Evolutionary conservation across 129 eudicot species (phyloP), one percentile per base, ranked within the genome.

Genomic region (Calendula officinalis): DNA sequence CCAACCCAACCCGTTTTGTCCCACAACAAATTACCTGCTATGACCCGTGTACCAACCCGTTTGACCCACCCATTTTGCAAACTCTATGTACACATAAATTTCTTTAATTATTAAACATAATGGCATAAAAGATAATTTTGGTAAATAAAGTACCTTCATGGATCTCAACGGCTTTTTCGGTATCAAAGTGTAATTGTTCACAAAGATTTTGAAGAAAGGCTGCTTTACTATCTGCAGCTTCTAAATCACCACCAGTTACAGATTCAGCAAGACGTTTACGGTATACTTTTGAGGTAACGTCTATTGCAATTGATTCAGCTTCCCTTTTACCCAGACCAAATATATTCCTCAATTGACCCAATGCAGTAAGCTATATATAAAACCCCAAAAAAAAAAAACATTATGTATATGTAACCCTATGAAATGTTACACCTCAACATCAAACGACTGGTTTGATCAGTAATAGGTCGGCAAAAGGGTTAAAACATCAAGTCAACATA

Each of bases 261-360:
- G 99, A 83, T 62, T 89, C 92, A 22, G 86, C 79, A 49, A 94
- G 84, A 12, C 88, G 88, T 65, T 79, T 89, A 51, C 97, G 91
- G 59, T 94, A 94, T 36, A 75, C 84, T 61, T 88, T 90, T 10
- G 94, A 66, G 57, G 99, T 86, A 34, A 86, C 86, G 27, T 94
- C 99, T 15, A 89, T 22, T 7, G 82, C 46, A 47, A 94, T 84
- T 37, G 87, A 67, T 72, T 94, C 99, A 6, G 97, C 84, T 76
- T 94, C 99, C 57, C 82, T 80, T 80, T 76, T 86, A 56, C 99
- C 99, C 54, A 94, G 73, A 46, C 97, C 99, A 76, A 94, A 94
- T 64, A 89, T 78, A 79, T 87, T 86, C 81, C 80, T 80, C 80
- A 94, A 84, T 63, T 89, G 97, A 73, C 75, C 77, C 83, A 94